Conservation (phyloP, 768 basidiomycete genomes). For the Lentinula sp. region DNA sequence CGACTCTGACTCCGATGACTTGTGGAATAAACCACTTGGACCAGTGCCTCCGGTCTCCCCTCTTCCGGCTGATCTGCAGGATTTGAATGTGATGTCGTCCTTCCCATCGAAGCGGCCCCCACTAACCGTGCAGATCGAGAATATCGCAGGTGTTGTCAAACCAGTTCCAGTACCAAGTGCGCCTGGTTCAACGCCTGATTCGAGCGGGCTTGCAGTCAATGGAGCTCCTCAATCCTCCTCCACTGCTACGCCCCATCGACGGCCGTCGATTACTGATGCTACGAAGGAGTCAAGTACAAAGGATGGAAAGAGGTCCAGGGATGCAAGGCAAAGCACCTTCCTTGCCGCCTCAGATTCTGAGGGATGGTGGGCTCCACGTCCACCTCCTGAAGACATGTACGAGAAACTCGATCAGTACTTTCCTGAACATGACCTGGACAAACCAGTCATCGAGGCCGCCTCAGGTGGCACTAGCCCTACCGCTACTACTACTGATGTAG, state of each 20-base stretch:
- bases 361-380: slow-evolving; percentile 84
- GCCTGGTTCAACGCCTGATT: not conserved
- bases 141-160: slow-evolving; percentile 11
- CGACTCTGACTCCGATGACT: slow-evolving; percentile 42
- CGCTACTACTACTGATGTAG: slow-evolving; percentile 39
- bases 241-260: slow-evolving; percentile 3
- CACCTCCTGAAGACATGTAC: slow-evolving; percentile 88
- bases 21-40: slow-evolving; percentile 39
- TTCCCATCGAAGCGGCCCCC: slow-evolving; percentile 29
- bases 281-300: slow-evolving; percentile 14
- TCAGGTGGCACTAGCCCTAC: slow-evolving; percentile 80
- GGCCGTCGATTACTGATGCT: slow-evolving; percentile 12
- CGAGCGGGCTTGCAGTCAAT: not conserved
- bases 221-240: slow-evolving; percentile 4
- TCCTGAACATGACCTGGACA: slow-evolving; percentile 93
- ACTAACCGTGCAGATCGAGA: slow-evolving; percentile 38
- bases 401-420: slow-evolving; percentile 93
- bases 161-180: slow-evolving; percentile 11
- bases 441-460: slow-evolving; percentile 85
- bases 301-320: slow-evolving; percentile 16
- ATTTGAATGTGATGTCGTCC: not conserved
- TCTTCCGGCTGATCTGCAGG: not conserved
- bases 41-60: slow-evolving; percentile 14
- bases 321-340: slow-evolving; percentile 49
- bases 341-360: slow-evolving; percentile 35